Base-by-base conservation (phyloP, 768 basidiomycete species). In the Suillus paluster region DNA sequence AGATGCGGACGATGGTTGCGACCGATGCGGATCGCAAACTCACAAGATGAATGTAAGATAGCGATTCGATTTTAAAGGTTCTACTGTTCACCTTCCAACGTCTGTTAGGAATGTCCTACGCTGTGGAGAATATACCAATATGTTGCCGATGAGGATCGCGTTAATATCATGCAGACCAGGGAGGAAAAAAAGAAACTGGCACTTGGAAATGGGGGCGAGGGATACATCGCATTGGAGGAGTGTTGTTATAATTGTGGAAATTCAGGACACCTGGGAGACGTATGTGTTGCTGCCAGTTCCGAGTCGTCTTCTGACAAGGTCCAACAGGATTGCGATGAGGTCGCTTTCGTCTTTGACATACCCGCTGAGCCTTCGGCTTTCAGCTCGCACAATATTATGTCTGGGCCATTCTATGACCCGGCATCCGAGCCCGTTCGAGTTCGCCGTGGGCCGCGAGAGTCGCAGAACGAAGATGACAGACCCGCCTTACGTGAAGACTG, bases 181-280 rank as follows among this genome's bases (percentile, higher is more conserved):
- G 80, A 83, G 62, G 71, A 77, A 30, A 89, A 83, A 70, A 81
- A 78, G 46, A 70, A 76, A 4, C 69, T 87, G 7, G 68, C 70
- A 14, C 73, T 91, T 8, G 90, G 91, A 12, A 70, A 87, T 59
- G 91, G 92, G 15, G 90, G 91, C 11, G 92, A 93, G 71, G 90
- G 88, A 7, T 92, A 89, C 72, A 87, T 94, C 58, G 89, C 84
- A 5, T 73, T 75, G 38, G 90, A 91, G 68, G 80, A 85, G 66
- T 94, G 89, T 89, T 94, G 92, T 71, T 91, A 92, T 70, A 91
- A 90, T 66, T 94, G 92, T 65, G 92, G 89, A 45, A 77, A 77
- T 33, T 73, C 73, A 56, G 92, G 90, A 4, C 92, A 94, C 73
- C 83, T 89, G 71, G 92, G 92, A 50, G 92, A 94, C 67, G 92